These are phyloP conservation scores for Xerocomellus dryophilus DNA, from an alignment of 768 basidiomycete genomes.

Conservation along the genomic window DNA sequence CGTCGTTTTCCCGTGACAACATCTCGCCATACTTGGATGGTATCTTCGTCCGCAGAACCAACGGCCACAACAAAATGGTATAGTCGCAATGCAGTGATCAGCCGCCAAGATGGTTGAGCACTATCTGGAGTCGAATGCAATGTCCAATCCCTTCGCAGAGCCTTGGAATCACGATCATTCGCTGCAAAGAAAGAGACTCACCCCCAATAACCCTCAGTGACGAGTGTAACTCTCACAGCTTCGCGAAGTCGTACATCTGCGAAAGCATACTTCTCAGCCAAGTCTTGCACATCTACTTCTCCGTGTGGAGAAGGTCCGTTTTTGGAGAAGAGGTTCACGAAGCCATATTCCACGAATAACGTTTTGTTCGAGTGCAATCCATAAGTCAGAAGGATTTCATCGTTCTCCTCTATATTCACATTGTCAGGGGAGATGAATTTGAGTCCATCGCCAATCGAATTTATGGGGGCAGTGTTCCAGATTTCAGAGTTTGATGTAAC, in stretches of 20 bases:
- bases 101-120: constrained; percentile 76
- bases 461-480: constrained; percentile 36
- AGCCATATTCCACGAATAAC: constrained; percentile 89
- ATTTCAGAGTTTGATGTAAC: constrained; percentile 35
- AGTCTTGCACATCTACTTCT: constrained; percentile 62
- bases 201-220: constrained; percentile 81
- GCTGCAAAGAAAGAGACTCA: constrained; percentile 33
- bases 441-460: constrained; percentile 43
- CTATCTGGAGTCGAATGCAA: constrained; percentile 58
- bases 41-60: constrained; percentile 26
- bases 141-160: constrained; percentile 67
- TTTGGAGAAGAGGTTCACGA: constrained; percentile 46
- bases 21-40: constrained; percentile 50
- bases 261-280: constrained; percentile 51
- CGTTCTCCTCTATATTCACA: constrained; percentile 40
- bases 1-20: constrained; percentile 47
- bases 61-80: constrained; percentile 45
- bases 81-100: constrained; percentile 70
- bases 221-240: constrained; percentile 53
- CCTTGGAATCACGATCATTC: background rate
- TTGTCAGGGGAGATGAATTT: constrained; percentile 49
- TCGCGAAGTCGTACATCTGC: constrained; percentile 37
- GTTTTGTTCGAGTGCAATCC: constrained; percentile 75
- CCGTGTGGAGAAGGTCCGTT: constrained; percentile 35
- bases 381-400: constrained; percentile 78